These are phyloP conservation scores for Stropharia rugosoannulata DNA, from an alignment of 768 basidiomycete species.

Conservation along the genomic window DNA sequence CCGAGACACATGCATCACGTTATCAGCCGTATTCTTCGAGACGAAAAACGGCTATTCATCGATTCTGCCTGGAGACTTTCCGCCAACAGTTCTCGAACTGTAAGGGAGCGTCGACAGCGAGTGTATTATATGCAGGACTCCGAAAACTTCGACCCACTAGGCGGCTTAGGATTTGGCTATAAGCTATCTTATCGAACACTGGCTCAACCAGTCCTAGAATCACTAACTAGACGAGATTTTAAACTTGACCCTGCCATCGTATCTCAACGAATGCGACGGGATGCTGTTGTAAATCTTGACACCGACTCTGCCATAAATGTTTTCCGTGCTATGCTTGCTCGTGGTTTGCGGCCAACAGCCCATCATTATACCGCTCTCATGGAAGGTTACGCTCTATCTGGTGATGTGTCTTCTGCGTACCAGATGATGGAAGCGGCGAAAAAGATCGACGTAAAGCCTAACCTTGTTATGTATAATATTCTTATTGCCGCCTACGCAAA, in stretches of 20 bases:
- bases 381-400: slow-evolving; percentile 63
- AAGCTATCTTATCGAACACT: slow-evolving; percentile 21
- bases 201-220: slow-evolving; percentile 39
- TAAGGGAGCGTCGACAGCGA: neutral
- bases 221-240: slow-evolving; percentile 45
- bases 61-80: slow-evolving; percentile 36
- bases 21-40: slow-evolving; percentile 49
- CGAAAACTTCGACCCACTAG: slow-evolving; percentile 46
- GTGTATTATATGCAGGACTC: slow-evolving; percentile 13
- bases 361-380: slow-evolving; percentile 77
- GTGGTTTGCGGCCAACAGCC: slow-evolving; percentile 69
- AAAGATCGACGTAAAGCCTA: slow-evolving; percentile 50
- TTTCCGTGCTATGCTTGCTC: slow-evolving; percentile 58
- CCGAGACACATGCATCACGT: slow-evolving; percentile 57
- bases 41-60: slow-evolving; percentile 44
- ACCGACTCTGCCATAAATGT: slow-evolving; percentile 48
- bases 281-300: slow-evolving; percentile 53
- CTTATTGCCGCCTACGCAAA: slow-evolving; percentile 72
- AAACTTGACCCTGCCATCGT: slow-evolving; percentile 57
- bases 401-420: slow-evolving; percentile 59
- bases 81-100: slow-evolving; percentile 31
- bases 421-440: slow-evolving; percentile 53
- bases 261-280: slow-evolving; percentile 62
- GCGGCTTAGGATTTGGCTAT: slow-evolving; percentile 38
- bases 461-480: slow-evolving; percentile 73